Conservation (phyloP, 306 rosid species). For the Prunus fruticosa region DNA sequence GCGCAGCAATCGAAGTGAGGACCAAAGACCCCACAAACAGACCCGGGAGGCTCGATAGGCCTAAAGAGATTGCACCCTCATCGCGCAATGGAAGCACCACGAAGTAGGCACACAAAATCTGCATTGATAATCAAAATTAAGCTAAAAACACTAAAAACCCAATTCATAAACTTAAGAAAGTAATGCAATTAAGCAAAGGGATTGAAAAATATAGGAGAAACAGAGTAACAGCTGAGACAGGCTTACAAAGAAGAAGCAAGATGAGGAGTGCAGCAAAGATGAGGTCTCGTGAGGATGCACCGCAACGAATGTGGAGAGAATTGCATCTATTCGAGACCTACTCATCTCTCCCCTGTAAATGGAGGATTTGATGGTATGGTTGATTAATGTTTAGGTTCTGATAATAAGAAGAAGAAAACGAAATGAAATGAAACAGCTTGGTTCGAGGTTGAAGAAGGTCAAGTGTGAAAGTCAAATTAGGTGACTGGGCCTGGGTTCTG, state of each 20-base stretch:
- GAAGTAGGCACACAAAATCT: constrained; percentile 95
- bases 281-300: constrained; percentile 93
- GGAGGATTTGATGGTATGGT: not conserved
- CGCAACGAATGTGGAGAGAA: constrained; percentile 60
- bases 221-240: not conserved
- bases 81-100: constrained; percentile 96
- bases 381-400: not conserved
- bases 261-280: constrained; percentile 69
- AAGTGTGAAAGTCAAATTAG: not conserved
- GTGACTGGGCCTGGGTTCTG: not conserved
- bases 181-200: not conserved
- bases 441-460: not conserved
- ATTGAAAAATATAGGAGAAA: constrained; percentile 1
- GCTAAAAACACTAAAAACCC: constrained; percentile 1
- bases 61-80: constrained; percentile 89
- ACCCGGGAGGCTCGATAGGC: constrained; percentile 77
- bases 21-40: constrained; percentile 74
- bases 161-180: not conserved
- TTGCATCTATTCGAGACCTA: constrained; percentile 49
- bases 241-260: constrained; percentile 90
- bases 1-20: constrained; percentile 83
- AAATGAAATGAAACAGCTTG: not conserved
- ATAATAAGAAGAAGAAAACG: too few species aligned
- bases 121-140: not conserved
- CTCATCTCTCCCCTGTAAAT: constrained; percentile 28